Percentiles rank a stretch among this genome's conserved stretches.
Evolutionary conservation across 495 filamentous ascomycete species (phyloP).

Genomic region (Penicillium macrosclerotiorum): DNA sequence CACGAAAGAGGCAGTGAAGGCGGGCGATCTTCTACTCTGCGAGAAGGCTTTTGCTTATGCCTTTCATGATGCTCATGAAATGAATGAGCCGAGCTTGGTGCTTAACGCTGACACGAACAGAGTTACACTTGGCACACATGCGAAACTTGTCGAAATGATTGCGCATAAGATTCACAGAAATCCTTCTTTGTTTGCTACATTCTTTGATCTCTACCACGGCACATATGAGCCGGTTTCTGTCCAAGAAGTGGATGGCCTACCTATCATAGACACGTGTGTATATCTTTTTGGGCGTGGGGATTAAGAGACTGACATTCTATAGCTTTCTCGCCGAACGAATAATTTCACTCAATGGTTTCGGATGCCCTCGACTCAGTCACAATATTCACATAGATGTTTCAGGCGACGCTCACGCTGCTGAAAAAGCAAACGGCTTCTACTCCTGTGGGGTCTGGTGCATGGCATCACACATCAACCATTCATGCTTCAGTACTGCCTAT

Average conservation of each 20-base stretch:
- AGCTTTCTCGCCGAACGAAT: background rate
- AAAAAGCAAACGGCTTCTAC: too few relatives aligned
- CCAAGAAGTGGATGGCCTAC: background rate
- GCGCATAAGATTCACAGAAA: slow-evolving; percentile 48
- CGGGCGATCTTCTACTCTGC: slow-evolving; percentile 51
- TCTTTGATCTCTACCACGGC: slow-evolving; percentile 36
- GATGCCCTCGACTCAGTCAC: too few relatives aligned
- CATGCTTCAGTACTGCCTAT: too few relatives aligned
- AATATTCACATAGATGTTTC: too few relatives aligned
- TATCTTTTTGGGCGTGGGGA: background rate
- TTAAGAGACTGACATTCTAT: background rate
- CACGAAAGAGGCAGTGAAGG: slow-evolving; percentile 43
- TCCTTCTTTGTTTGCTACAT: slow-evolving; percentile 34
- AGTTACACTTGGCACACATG: slow-evolving; percentile 26
- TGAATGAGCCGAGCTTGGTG: slow-evolving; percentile 19
- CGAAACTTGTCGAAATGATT: slow-evolving; percentile 33
- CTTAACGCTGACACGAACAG: slow-evolving; percentile 31
- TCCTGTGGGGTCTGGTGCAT: too few relatives aligned
- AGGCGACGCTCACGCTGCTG: too few relatives aligned
- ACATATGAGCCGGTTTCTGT: background rate
- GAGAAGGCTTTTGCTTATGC: slow-evolving; percentile 52
- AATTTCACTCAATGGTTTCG: background rate
- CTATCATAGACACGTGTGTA: background rate
- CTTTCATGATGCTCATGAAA: slow-evolving; percentile 6
- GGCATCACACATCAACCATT: too few relatives aligned